Evolutionary conservation across 176 grass and related monocot species (phyloP).

Genomic region (Musa troglodytarum): DNA sequence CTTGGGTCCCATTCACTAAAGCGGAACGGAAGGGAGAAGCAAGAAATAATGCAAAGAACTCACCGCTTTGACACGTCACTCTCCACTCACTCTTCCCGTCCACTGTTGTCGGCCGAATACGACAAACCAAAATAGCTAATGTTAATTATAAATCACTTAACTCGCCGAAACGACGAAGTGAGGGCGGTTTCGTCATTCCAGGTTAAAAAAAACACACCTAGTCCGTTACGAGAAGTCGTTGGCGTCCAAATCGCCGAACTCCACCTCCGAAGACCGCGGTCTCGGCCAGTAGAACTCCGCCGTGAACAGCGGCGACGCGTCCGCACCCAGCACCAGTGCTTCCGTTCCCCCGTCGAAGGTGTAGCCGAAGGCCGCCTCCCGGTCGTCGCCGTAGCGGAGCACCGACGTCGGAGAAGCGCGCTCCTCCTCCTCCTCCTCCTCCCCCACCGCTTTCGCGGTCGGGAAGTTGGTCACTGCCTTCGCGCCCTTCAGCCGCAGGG

Average conservation of each 20-base stretch:
- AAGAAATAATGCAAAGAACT: no score
- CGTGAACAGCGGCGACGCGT: not conserved
- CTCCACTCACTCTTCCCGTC: no score
- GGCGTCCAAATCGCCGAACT: constrained; percentile 31
- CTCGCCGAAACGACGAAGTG: no score
- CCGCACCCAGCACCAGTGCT: constrained; percentile 9
- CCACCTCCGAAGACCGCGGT: not conserved
- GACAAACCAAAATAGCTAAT: no score
- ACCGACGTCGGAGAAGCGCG: constrained; percentile 3
- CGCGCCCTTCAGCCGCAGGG: constrained; percentile 37
- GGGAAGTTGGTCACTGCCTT: constrained; percentile 43
- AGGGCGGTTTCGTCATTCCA: no score
- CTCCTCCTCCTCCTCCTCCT: not conserved
- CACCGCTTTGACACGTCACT: no score
- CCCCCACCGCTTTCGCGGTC: not conserved
- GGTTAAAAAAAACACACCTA: not conserved
- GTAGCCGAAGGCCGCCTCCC: no score
- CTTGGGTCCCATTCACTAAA: no score
- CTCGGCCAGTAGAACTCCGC: constrained; percentile 14
- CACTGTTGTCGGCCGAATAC: no score
- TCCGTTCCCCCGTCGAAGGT: not conserved
- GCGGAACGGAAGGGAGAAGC: no score
- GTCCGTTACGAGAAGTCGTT: constrained; percentile 21
- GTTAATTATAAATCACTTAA: no score
- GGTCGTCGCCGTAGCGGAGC: not conserved